Evolutionary conservation across 164 flowering plant species (phyloP).

Genomic region (Cinnamomum micranthum): DNA sequence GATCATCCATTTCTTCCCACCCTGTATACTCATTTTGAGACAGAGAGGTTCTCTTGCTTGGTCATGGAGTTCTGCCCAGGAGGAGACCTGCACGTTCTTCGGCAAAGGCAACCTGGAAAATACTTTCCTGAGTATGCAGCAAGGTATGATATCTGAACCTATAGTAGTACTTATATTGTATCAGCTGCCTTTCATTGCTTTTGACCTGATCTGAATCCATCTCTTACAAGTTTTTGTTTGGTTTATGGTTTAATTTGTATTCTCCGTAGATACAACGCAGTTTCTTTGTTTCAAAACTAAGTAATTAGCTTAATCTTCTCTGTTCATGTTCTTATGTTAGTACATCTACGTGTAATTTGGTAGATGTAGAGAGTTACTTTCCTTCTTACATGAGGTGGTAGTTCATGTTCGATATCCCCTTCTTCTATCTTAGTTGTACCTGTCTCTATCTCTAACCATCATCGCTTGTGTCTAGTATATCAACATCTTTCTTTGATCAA

Average conservation of each 20-base stretch:
- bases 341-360: not conserved
- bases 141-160: slow-evolving; percentile 36
- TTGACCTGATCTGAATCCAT: not conserved
- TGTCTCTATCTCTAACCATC: too few relatives aligned
- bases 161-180: too few relatives aligned
- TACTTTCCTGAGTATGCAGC: slow-evolving; percentile 81
- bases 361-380: not conserved
- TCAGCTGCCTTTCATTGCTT: too few relatives aligned
- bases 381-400: too few relatives aligned
- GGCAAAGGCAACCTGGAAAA: slow-evolving; percentile 84
- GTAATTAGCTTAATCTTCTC: not conserved
- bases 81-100: slow-evolving; percentile 76
- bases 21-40: slow-evolving; percentile 71
- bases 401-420: too few relatives aligned
- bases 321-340: not conserved
- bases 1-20: slow-evolving; percentile 90
- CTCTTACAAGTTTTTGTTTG: not conserved
- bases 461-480: too few relatives aligned
- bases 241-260: too few relatives aligned
- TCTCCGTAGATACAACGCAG: not conserved
- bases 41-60: slow-evolving; percentile 77
- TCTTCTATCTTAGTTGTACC: too few relatives aligned
- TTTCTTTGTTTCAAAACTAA: too few relatives aligned
- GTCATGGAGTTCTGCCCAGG: slow-evolving; percentile 97
- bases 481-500: too few relatives aligned